Conservation (phyloP, 2,329 filamentous ascomycete genomes). For the Cyclaneusma minus region DNA sequence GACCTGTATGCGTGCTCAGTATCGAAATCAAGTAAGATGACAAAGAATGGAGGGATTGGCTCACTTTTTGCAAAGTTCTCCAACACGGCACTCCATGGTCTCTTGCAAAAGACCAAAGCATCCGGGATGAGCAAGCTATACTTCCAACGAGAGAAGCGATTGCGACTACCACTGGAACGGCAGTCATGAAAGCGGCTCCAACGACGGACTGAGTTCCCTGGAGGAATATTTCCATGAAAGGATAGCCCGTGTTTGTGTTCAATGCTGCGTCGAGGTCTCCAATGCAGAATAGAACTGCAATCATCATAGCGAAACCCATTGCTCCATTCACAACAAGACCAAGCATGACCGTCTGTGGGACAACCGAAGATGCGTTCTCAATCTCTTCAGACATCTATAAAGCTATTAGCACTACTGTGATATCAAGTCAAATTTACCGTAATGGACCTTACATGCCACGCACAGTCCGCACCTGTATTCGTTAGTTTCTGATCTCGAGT, state of each 20-base stretch:
- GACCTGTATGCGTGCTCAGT: conserved; percentile 6
- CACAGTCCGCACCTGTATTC: conserved; percentile 5
- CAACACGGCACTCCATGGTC: conserved; percentile 23
- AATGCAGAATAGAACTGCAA: conserved; percentile 32
- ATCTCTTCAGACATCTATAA: conserved; percentile 29
- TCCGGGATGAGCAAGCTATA: conserved; percentile 23
- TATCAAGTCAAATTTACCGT: too few species aligned
- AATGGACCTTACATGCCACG: conserved; percentile 12
- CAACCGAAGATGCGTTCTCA: conserved; percentile 28
- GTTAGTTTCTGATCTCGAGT: too few species aligned
- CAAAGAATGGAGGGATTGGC: background rate
- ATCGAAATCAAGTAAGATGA: background rate
- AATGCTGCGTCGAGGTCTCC: conserved; percentile 22
- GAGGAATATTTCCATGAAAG: conserved; percentile 41
- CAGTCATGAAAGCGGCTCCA: conserved; percentile 26
- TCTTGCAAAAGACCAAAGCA: conserved; percentile 26
- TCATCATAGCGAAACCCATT: conserved; percentile 38
- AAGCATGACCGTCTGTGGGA: conserved; percentile 34
- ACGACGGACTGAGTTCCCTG: conserved; percentile 23
- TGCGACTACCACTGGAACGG: conserved; percentile 24
- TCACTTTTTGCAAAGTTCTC: too few species aligned
- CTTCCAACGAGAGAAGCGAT: conserved; percentile 20
- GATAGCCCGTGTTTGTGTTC: conserved; percentile 31
- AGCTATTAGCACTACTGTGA: too few species aligned
- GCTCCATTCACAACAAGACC: conserved; percentile 33